A percentile compares a stretch with the other conserved stretches of the same genome.
Conservation (phyloP, 2,329 filamentous ascomycete genomes). For the Ophiostoma australiae region DNA sequence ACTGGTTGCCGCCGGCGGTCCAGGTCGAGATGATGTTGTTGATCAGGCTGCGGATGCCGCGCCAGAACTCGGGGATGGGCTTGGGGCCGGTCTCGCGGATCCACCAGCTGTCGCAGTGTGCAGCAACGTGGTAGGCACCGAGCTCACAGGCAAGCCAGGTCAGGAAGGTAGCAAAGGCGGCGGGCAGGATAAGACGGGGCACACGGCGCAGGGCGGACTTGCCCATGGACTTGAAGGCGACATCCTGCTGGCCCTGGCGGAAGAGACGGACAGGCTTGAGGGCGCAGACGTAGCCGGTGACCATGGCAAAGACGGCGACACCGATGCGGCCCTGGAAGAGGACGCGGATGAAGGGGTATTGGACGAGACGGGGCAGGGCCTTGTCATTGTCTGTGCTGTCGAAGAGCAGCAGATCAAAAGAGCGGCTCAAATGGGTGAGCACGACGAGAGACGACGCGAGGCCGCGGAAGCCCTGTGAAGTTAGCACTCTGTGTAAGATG, state of each 20-base stretch:
- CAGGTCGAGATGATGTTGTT: conserved; percentile 48
- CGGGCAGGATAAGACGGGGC: conserved; percentile 54
- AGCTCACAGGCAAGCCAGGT: conserved; percentile 52
- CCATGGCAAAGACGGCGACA: conserved; percentile 61
- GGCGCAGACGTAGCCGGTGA: conserved; percentile 60
- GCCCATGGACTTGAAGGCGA: conserved; percentile 50
- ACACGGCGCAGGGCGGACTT: conserved; percentile 55
- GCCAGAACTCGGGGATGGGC: conserved; percentile 37
- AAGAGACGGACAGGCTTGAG: conserved; percentile 55
- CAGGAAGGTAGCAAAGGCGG: conserved; percentile 49
- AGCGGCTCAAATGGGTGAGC: conserved; percentile 49
- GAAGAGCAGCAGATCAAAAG: conserved; percentile 39
- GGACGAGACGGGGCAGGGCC: conserved; percentile 46
- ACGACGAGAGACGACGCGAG: conserved; percentile 52
- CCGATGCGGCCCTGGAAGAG: conserved; percentile 58
- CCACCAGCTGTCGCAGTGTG: conserved; percentile 57
- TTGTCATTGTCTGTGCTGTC: conserved; percentile 38
- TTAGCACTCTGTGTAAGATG: conserved; percentile 12
- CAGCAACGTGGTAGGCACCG: conserved; percentile 52
- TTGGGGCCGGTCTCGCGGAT: conserved; percentile 47
- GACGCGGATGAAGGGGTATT: conserved; percentile 56
- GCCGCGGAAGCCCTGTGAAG: conserved; percentile 49
- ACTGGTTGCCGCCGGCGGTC: conserved; percentile 46
- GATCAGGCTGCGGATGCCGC: conserved; percentile 42
- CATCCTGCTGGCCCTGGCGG: conserved; percentile 49